These are phyloP conservation scores for Claviceps sorghi DNA, from an alignment of 2,329 filamentous ascomycete species.

Conservation along the genomic window DNA sequence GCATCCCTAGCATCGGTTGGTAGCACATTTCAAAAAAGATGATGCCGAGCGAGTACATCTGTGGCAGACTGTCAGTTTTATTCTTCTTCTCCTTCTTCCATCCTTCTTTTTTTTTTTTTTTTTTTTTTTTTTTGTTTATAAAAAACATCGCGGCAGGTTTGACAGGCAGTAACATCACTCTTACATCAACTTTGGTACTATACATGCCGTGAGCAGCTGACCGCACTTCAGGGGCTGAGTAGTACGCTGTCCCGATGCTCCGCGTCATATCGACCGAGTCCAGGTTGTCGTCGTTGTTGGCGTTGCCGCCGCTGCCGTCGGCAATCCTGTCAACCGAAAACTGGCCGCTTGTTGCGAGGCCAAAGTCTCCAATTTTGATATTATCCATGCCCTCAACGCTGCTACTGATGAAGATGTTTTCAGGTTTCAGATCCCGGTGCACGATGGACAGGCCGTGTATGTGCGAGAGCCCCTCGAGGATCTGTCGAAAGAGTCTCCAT, in stretches of 20 bases:
- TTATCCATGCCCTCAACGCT: slow-evolving; percentile 63
- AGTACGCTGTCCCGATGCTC: slow-evolving; percentile 67
- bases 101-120: not conserved
- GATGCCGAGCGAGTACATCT: slow-evolving; percentile 93
- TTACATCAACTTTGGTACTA: slow-evolving; percentile 79
- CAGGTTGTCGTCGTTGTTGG: slow-evolving; percentile 8
- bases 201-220: slow-evolving; percentile 63
- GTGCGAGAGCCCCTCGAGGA: slow-evolving; percentile 77
- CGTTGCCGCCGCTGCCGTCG: slow-evolving; percentile 12
- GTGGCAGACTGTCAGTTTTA: not conserved
- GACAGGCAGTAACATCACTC: slow-evolving; percentile 15
- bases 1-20: slow-evolving; percentile 49
- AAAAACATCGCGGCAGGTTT: not conserved
- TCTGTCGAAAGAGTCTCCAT: slow-evolving; percentile 84
- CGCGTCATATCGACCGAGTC: slow-evolving; percentile 53
- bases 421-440: slow-evolving; percentile 89
- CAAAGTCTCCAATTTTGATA: slow-evolving; percentile 94
- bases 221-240: slow-evolving; percentile 83
- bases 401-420: slow-evolving; percentile 79
- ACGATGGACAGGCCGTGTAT: slow-evolving; percentile 87
- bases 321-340: slow-evolving; percentile 45
- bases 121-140: not conserved
- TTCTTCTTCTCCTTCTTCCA: not conserved
- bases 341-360: slow-evolving; percentile 79
- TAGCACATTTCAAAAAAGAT: slow-evolving; percentile 99